Evolutionary conservation across 345 rosid species (phyloP).

Genomic region (Kernera saxatilis): DNA sequence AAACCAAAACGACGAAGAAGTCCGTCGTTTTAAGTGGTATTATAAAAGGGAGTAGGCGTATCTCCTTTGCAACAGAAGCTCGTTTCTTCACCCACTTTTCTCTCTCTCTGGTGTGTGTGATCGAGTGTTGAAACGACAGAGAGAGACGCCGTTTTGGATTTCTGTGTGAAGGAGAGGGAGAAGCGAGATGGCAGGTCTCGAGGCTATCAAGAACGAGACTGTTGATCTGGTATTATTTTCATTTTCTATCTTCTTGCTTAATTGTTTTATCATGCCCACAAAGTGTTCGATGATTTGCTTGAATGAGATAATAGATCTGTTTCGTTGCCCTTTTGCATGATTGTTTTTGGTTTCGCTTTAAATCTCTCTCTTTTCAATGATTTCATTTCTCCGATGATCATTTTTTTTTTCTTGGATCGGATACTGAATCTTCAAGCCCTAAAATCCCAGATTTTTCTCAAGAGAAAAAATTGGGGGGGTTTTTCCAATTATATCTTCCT

Average conservation of each 20-base stretch:
- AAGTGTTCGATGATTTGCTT: slow-evolving; percentile 32
- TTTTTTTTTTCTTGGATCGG: slow-evolving; percentile 10
- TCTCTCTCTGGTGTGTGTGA: slow-evolving; percentile 17
- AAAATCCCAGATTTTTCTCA: background rate
- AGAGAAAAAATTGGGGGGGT: background rate
- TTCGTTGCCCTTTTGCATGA: slow-evolving; percentile 14
- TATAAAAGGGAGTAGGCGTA: slow-evolving; percentile 17
- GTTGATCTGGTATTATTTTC: slow-evolving; percentile 48
- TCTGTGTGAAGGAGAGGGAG: background rate
- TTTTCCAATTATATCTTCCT: background rate
- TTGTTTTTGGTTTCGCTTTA: background rate
- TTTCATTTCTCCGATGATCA: background rate
- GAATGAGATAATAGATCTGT: slow-evolving; percentile 18
- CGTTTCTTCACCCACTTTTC: slow-evolving; percentile 22
- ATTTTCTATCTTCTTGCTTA: background rate
- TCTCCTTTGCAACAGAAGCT: slow-evolving; percentile 30
- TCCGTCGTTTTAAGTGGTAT: slow-evolving; percentile 20
- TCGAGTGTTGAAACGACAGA: slow-evolving; percentile 28
- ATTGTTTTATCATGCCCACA: background rate
- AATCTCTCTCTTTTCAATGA: background rate
- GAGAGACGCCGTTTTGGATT: slow-evolving; percentile 24
- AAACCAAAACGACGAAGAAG: slow-evolving; percentile 1
- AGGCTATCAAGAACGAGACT: slow-evolving; percentile 60
- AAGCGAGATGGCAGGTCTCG: slow-evolving; percentile 41
- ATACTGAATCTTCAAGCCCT: background rate